These are phyloP conservation scores for Nitzschia inconspicua DNA, from an alignment of 108 stramenopile species.

Conservation along the genomic window DNA sequence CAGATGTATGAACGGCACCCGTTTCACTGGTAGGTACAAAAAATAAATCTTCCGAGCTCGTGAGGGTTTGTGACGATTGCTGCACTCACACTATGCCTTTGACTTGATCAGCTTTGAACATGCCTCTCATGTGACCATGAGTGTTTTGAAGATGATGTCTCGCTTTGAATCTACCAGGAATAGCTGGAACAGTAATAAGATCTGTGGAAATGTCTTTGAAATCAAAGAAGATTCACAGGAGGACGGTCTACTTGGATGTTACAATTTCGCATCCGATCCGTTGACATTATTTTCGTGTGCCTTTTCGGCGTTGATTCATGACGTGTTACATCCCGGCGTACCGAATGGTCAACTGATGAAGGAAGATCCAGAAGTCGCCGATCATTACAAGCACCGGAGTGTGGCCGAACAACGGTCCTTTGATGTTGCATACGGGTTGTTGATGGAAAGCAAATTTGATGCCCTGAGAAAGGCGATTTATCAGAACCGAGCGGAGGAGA, in stretches of 20 bases:
- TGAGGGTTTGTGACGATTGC: too few species aligned
- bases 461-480: conserved; percentile 2
- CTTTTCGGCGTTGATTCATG: conserved; percentile 5
- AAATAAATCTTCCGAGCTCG: too few species aligned
- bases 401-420: conserved; percentile 46
- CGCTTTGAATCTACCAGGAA: neutral
- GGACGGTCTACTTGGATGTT: too few species aligned
- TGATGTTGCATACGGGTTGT: conserved; percentile 35
- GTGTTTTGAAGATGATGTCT: conserved; percentile 2
- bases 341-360: conserved; percentile 44
- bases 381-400: conserved; percentile 38
- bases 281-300: conserved; percentile 7
- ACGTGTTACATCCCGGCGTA: conserved; percentile 35
- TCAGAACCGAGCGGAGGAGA: neutral
- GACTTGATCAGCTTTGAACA: neutral
- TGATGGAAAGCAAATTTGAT: conserved; percentile 34
- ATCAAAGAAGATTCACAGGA: too few species aligned
- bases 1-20: neutral
- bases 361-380: conserved; percentile 39
- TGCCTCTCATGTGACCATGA: conserved; percentile 3
- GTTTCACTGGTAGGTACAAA: conserved; percentile 2
- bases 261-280: neutral
- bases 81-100: too few species aligned
- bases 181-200: neutral
- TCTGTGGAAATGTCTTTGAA: too few species aligned